Evolutionary conservation across 2,329 filamentous ascomycete species (phyloP), one percentile per base, ranked within the genome.

Genomic region (Penicillium expansum): DNA sequence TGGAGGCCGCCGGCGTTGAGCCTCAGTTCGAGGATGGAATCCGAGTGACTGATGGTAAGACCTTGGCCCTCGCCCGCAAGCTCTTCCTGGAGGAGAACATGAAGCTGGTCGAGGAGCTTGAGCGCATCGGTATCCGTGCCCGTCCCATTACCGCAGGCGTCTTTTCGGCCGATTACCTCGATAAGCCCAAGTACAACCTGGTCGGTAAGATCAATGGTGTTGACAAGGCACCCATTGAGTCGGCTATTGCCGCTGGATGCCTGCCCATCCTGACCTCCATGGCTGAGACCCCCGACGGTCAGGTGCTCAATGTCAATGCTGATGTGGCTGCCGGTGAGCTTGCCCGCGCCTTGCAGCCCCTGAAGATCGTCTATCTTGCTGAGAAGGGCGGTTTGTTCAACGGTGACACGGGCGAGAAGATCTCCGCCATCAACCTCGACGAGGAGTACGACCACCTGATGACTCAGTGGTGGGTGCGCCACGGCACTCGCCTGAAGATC

Each of bases 281-380:
- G 88, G 94, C 93, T 10, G 93, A 97, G 81, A 92, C 90, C 22
- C 83, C 87, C 45, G 92, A 96, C 62, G 94, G 94, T 9, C 91
- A 93, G 74, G 87, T 97, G 50, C 83, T 99, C 62, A 99, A 99
- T 71, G 94, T 99, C 74, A 99, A 99, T 70, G 94, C 94, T 35
- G 94, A 99, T 75, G 93, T 97, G 60, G 93, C 93, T 35, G 94
- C 94, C 30, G 92, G 92, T 63, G 93, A 97, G 78, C 82, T 99
- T 59, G 93, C 94, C 24, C 87, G 91, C 58, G 86, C 90, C 55
- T 81, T 99, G 52, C 88, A 97, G 76, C 94, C 94, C 27, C 80
- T 97, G 69, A 99, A 99, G 85, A 93, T 97, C 60, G 92, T 99
- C 58, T 99, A 97, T 74, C 83, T 97, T n/a, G 95, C 92, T 5